Evolutionary conservation across 2,329 filamentous ascomycete genomes (phyloP).

Genomic region (Pseudogymnoascus sp.): DNA sequence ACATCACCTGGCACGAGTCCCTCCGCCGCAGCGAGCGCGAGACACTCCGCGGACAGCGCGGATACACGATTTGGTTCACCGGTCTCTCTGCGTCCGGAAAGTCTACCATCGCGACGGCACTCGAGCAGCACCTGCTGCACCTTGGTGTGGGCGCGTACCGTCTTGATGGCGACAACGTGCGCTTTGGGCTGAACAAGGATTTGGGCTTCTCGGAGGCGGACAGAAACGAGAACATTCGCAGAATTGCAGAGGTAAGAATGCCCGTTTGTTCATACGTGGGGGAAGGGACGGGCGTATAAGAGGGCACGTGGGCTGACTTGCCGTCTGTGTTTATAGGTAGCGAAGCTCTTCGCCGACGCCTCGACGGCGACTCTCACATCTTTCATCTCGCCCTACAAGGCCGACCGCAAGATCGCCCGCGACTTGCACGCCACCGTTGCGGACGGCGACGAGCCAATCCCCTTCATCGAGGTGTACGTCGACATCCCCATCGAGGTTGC

Average conservation of each 20-base stretch:
- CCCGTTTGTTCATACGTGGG: background rate
- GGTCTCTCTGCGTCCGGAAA: slow-evolving; percentile 95
- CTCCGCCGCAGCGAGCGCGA: slow-evolving; percentile 74
- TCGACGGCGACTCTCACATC: slow-evolving; percentile 84
- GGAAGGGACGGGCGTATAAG: background rate
- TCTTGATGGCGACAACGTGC: slow-evolving; percentile 96
- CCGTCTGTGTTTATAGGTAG: slow-evolving; percentile 52
- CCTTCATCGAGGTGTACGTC: slow-evolving; percentile 90
- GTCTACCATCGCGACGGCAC: slow-evolving; percentile 90
- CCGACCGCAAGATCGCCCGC: slow-evolving; percentile 77
- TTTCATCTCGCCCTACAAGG: slow-evolving; percentile 93
- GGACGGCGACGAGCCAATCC: slow-evolving; percentile 57
- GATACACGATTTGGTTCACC: slow-evolving; percentile 96
- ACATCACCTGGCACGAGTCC: slow-evolving; percentile 81
- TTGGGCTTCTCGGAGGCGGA: slow-evolving; percentile 89
- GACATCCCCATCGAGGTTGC: slow-evolving; percentile 88
- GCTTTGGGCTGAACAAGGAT: slow-evolving; percentile 97
- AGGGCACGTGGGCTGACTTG: background rate
- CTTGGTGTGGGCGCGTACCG: slow-evolving; percentile 79
- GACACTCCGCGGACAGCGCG: slow-evolving; percentile 70
- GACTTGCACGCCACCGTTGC: slow-evolving; percentile 63
- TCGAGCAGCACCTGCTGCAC: slow-evolving; percentile 94
- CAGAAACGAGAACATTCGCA: slow-evolving; percentile 94
- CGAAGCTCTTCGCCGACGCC: slow-evolving; percentile 91
- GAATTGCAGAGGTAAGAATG: slow-evolving; percentile 69